phyloP scores from a whole-genome alignment of 1,139 yeast species.

The Kurtzmaniella natalensis region DNA sequence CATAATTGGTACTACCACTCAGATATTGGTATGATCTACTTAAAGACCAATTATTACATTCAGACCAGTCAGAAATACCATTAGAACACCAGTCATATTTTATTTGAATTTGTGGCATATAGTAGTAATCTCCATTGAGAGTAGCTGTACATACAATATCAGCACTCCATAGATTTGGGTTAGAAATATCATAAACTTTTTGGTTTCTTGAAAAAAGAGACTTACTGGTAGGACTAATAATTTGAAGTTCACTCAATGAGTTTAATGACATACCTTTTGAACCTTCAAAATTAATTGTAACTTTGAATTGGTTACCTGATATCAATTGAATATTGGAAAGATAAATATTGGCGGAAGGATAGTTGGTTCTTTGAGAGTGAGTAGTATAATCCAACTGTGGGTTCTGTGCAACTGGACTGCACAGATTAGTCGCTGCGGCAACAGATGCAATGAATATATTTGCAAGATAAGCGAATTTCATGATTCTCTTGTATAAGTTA shows the following conservation, averaged over 20 bases:
- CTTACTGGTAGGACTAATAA: neutral
- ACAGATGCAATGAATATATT: no score
- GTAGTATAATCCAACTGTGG: no score
- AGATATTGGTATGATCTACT: slow-evolving; percentile 3
- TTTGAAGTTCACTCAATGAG: slow-evolving; percentile 3
- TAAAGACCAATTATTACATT: neutral
- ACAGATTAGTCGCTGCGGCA: no score
- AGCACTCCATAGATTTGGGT: slow-evolving; percentile 2
- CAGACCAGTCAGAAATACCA: slow-evolving; percentile 2
- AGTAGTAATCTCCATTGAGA: slow-evolving; percentile 1
- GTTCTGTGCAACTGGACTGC: no score
- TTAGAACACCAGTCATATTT: slow-evolving; percentile 6
- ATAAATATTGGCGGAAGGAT: neutral
- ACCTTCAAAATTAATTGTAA: slow-evolving; percentile 1
- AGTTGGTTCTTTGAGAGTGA: no score
- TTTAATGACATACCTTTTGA: neutral
- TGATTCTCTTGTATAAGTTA: no score
- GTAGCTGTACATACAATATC: slow-evolving; percentile 1
- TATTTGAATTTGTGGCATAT: slow-evolving; percentile 4
- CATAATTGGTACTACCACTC: neutral
- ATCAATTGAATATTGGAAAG: neutral
- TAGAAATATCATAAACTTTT: neutral
- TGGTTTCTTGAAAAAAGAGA: slow-evolving; percentile 2
- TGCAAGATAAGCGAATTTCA: no score
- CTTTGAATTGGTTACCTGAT: neutral